Percentiles rank a stretch among this genome's conserved stretches.
Conservation (phyloP, 495 filamentous ascomycete species). For the Collariella sp. region DNA sequence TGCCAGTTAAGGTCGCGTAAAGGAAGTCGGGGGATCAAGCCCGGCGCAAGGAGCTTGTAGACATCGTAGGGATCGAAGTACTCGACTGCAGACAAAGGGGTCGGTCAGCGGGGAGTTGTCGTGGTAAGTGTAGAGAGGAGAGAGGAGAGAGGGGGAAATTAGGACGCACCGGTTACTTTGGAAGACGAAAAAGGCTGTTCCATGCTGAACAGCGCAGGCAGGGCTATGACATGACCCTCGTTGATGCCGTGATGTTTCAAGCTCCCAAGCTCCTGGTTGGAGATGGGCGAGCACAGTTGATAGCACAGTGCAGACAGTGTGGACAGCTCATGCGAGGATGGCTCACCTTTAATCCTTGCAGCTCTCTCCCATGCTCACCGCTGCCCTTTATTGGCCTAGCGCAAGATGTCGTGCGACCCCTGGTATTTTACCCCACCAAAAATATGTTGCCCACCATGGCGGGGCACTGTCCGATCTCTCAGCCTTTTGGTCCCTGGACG, state of each 20-base stretch:
- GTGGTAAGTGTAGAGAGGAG: not conserved
- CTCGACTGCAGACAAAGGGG: slow-evolving; percentile 35
- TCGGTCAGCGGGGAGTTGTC: not conserved
- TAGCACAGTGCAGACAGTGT: not conserved
- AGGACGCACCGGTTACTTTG: slow-evolving; percentile 57
- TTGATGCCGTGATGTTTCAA: not conserved
- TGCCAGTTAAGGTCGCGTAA: slow-evolving; percentile 96
- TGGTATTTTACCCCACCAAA: not conserved
- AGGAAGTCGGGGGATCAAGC: slow-evolving; percentile 70
- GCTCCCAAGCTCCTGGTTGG: not conserved
- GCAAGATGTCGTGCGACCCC: not conserved
- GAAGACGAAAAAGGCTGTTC: slow-evolving; percentile 57
- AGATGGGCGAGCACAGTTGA: not conserved
- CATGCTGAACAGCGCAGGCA: slow-evolving; percentile 40
- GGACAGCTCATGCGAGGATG: not conserved
- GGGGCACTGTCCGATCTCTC: slow-evolving; percentile 1
- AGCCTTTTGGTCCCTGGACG: not conserved
- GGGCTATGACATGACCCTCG: slow-evolving; percentile 24
- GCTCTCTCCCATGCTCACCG: not conserved
- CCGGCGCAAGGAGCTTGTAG: slow-evolving; percentile 68
- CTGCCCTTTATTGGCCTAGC: slow-evolving; percentile 6
- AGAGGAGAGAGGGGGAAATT: not conserved
- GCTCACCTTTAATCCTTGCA: not conserved
- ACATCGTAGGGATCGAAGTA: slow-evolving; percentile 87
- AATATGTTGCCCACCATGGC: not conserved